Evolutionary conservation across 192 early-diverging fungal genomes (phyloP), one percentile per base, ranked within the genome.

Genomic region (Coemansia biformis): DNA sequence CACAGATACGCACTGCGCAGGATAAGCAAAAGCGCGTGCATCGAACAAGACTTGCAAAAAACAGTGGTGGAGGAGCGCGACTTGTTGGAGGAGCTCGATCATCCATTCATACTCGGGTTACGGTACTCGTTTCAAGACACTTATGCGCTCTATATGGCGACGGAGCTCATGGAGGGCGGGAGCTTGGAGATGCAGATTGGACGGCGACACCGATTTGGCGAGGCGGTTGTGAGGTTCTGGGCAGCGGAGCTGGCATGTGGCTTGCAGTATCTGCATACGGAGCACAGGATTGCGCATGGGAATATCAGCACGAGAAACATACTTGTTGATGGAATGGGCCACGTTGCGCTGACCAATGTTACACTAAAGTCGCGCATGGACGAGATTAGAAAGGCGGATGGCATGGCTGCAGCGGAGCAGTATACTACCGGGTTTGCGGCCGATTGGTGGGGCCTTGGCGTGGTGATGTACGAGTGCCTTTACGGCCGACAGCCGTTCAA

Each of bases 121-220:
- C 74, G 86, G 15, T 96, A 89, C 51, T 90, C 93, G 11, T 98
- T 98, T 66, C 94, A 96, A 61, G 92, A 95, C 57, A 83, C 91
- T 18, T 82, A 89, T 30, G 86, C 89, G 41, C 52, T 96, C 46
- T 95, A 90, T 47, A 87, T 95, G 83, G 82, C 89, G 5, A 53
- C 93, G 2, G 93, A 95, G 48, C 60, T 98, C 23, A 92, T 91
- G 91, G 51, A 84, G 11, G 93, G 93, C 50, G 92, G 94, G 11
- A 89, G 92, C 55, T 67, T 98, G 43, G 78, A 88, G 2, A 85
- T 82, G 41, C 92, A 93, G 32, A 42, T 71, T 26, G 11, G 31
- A 2, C 15, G 16, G 0, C 18, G 51, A 9, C 29, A 8, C 6
- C 21, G 45, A 21, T 84, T 81, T 37, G 65, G 83, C 32, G 92